Percentiles rank a stretch among this genome's conserved stretches.
Evolutionary conservation across 2,329 filamentous ascomycete species (phyloP).

Genomic region (Penicillium sp.): DNA sequence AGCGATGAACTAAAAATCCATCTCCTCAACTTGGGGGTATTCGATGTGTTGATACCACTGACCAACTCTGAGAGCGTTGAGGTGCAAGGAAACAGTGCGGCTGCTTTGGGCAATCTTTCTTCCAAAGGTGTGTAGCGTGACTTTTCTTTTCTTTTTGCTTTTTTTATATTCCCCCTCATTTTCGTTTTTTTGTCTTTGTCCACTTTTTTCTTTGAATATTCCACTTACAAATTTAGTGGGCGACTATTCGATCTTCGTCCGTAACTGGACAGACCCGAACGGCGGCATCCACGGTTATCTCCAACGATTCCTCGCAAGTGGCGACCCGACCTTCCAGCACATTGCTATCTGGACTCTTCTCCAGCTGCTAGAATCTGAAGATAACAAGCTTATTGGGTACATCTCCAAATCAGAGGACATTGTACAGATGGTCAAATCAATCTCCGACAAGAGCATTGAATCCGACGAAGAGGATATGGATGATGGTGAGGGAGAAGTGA

Average conservation of each 20-base stretch:
- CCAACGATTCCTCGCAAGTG: conserved; percentile 86
- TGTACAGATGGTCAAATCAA: conserved; percentile 85
- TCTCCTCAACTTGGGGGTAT: conserved; percentile 86
- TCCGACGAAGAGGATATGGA: conserved; percentile 83
- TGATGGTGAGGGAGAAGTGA: conserved; percentile 89
- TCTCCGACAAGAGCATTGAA: conserved; percentile 85
- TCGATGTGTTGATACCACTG: conserved; percentile 91
- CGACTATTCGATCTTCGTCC: conserved; percentile 93
- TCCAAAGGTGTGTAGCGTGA: conserved; percentile 73
- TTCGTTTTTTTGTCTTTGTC: too few relatives aligned
- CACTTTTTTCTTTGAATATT: background rate
- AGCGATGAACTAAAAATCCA: conserved; percentile 95
- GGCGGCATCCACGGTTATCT: conserved; percentile 96
- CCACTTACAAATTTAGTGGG: conserved; percentile 64
- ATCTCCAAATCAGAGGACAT: conserved; percentile 91
- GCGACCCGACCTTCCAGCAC: conserved; percentile 96
- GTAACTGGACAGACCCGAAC: conserved; percentile 88
- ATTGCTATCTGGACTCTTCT: conserved; percentile 98
- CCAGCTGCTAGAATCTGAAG: conserved; percentile 92
- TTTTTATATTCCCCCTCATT: background rate
- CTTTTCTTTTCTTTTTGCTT: background rate
- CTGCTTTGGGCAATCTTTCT: conserved; percentile 90
- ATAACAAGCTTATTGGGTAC: conserved; percentile 80
- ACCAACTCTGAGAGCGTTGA: conserved; percentile 96
- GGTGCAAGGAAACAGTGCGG: conserved; percentile 96